Conservation (phyloP, 1,139 yeast genomes). For the Sugiyamaella castrensis region DNA sequence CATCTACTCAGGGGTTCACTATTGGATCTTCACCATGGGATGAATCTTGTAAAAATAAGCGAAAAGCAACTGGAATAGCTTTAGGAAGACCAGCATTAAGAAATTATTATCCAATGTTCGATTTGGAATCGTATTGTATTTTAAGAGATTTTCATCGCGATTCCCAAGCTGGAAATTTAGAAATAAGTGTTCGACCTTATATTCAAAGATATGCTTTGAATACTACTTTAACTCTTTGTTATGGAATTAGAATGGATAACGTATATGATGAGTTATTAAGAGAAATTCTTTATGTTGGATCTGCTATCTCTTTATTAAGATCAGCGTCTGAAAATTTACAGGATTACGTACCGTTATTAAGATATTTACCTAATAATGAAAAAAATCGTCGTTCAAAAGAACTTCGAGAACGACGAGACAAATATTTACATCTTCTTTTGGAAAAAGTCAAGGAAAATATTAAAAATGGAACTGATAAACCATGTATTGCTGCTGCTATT, state of each 20-base stretch:
- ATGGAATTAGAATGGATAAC: conserved; percentile 50
- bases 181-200: conserved; percentile 43
- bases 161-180: conserved; percentile 29
- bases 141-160: conserved; percentile 23
- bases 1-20: conserved; percentile 59
- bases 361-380: conserved; percentile 33
- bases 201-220: conserved; percentile 54
- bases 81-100: conserved; percentile 39
- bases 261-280: conserved; percentile 45
- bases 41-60: conserved; percentile 47
- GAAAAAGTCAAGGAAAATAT: conserved; percentile 33
- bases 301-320: conserved; percentile 33
- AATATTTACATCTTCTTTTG: conserved; percentile 48
- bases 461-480: conserved; percentile 31
- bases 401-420: conserved; percentile 48
- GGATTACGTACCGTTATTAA: conserved; percentile 54
- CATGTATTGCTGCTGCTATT: conserved; percentile 47
- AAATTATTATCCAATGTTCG: conserved; percentile 40
- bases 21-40: conserved; percentile 69
- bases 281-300: conserved; percentile 57
- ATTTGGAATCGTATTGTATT: conserved; percentile 38
- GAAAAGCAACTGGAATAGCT: conserved; percentile 49
- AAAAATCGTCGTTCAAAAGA: conserved; percentile 38
- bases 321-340: conserved; percentile 45
- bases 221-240: conserved; percentile 52